phyloP scores from a whole-genome alignment of 2,329 filamentous ascomycete species.

The Stemphylium beticola region DNA sequence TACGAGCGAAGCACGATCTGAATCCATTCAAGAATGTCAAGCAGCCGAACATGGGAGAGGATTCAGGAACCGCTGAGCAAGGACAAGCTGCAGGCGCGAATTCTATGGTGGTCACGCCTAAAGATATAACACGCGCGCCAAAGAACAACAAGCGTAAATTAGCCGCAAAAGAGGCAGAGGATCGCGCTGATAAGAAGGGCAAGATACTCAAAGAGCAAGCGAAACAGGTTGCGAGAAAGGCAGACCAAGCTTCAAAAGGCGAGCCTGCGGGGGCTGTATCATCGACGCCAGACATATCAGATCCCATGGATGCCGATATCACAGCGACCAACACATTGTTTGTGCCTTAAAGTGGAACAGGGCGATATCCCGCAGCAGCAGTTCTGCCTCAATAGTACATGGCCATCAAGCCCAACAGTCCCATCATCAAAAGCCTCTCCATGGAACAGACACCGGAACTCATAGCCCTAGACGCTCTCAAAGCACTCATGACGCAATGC shows the following conservation, averaged over 20 bases:
- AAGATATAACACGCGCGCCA: not conserved
- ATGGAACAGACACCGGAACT: conserved; percentile 24
- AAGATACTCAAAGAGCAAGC: not conserved
- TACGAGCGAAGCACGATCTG: not conserved
- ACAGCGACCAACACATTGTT: not conserved
- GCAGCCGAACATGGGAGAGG: not conserved
- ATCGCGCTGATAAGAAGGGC: not conserved
- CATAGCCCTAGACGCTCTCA: conserved; percentile 29
- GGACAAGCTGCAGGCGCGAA: not conserved
- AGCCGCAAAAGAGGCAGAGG: not conserved
- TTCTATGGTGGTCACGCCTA: not conserved
- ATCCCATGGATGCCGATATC: not conserved
- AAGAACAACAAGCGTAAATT: conserved; percentile 3
- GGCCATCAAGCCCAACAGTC: conserved; percentile 6
- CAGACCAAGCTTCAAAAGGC: not conserved
- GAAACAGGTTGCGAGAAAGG: not conserved
- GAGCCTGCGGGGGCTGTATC: not conserved
- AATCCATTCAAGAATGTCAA: not conserved
- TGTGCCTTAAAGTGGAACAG: not conserved
- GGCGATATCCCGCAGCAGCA: not conserved
- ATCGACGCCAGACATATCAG: not conserved
- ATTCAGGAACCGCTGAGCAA: not conserved
- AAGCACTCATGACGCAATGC: conserved; percentile 30
- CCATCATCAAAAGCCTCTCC: conserved; percentile 4
- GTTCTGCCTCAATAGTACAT: conserved; percentile 23